Evolutionary conservation across 441 rosid species (phyloP), one percentile per base, ranked within the genome.

Genomic region (Biscutella laevigata): DNA sequence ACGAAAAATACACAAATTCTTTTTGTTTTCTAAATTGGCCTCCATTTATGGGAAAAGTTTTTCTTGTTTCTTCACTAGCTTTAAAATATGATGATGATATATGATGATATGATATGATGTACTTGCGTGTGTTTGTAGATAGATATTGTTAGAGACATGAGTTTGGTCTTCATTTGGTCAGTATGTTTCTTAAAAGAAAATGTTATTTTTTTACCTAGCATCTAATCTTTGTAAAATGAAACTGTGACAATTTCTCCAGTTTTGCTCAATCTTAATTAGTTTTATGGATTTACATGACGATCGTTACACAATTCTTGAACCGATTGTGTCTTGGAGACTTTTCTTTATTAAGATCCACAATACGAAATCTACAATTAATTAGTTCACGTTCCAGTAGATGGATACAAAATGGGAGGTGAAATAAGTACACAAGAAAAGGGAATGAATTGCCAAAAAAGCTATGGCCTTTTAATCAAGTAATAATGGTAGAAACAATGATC

Each of bases 71-170:
- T 29, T 53, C 47, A 27, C 26, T 62, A 38, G 67, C 43, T 42
- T 7, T 7, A 5, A 17, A 12, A 4, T 13, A 10, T 12, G 52
- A 33, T 57, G 34, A 57, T 43, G 25, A 44, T 37, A 33, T 32
- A 15, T 32, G 43, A 41, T 59, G 14, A 37, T 59, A 61, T 61
- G 30, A 33, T 61, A 19, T 42, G 48, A 37, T 62, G 56, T 54
- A 30, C 49, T 53, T 38, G 61, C 30, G 41, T 54, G 55, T 62
- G 55, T 54, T 44, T 62, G 68, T 62, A 62, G 61, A 62, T 62
- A 54, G 35, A 53, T 45, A 29, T 53, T 62, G 21, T 37, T 53
- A 45, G 28, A 37, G 34, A 46, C 7, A 24, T 16, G 9, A 53
- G 21, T 53, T 28, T 53, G 26, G 20, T 44, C 54, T 56, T 21